Conservation (phyloP, 2,329 filamentous ascomycete species). For the Myriangium duriaei region DNA sequence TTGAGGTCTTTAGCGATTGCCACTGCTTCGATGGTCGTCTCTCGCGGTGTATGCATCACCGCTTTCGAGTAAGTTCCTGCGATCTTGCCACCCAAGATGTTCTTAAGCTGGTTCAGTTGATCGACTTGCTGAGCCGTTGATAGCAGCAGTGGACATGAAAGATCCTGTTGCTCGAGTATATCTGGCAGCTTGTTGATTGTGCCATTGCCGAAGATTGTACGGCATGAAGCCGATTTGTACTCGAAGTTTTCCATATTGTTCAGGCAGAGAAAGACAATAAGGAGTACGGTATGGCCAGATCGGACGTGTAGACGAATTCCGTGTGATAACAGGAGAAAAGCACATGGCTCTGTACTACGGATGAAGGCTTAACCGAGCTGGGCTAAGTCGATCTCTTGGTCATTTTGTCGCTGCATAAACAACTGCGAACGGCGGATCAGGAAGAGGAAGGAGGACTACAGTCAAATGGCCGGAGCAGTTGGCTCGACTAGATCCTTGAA, state of each 20-base stretch:
- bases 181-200: constrained; percentile 38
- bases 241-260: constrained; percentile 41
- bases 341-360: too few species aligned
- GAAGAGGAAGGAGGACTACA: too few species aligned
- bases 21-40: constrained; percentile 46
- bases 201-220: constrained; percentile 45
- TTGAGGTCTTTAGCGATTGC: constrained; percentile 30
- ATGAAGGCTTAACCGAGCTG: too few species aligned
- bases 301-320: too few species aligned
- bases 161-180: constrained; percentile 33
- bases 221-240: constrained; percentile 41
- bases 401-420: too few species aligned
- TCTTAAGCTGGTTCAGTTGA: constrained; percentile 34
- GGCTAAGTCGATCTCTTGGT: too few species aligned
- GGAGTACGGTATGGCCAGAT: too few species aligned
- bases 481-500: too few species aligned
- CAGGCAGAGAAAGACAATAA: too few species aligned
- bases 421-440: too few species aligned
- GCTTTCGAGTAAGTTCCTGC: constrained; percentile 43
- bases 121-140: constrained; percentile 41
- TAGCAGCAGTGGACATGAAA: constrained; percentile 42
- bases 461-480: too few species aligned
- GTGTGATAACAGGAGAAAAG: too few species aligned
- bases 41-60: constrained; percentile 50
- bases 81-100: constrained; percentile 32